Evolutionary conservation across 2,329 filamentous ascomycete species (phyloP), one percentile per base, ranked within the genome.

Genomic region (Fusarium sp.): DNA sequence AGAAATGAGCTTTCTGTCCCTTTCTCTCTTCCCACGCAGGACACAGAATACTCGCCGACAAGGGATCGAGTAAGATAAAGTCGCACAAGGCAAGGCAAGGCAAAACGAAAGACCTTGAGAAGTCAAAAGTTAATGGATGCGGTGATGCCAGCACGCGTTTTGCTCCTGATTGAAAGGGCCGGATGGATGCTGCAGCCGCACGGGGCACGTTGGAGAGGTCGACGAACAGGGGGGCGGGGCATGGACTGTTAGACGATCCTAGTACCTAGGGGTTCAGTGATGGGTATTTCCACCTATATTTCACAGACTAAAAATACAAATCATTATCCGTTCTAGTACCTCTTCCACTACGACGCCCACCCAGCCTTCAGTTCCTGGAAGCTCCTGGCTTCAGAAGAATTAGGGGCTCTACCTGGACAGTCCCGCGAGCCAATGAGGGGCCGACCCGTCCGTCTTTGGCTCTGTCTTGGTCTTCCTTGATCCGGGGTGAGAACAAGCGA

Each of bases 81-180:
- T 64, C 59, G 61, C 58, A 69, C 64, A 70, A 57, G 65, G 52
- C 62, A 73, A 57, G 61, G 40, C 66, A 73, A 69, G 60, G 57
- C 58, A 62, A 68, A 71, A 62, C 43, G 66, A 70, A 54, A 67
- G 56, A 59, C 59, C 71, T 73, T 68, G 53, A 51, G 55, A 43
- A 62, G 67, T 69, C 52, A 71, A 71, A 69, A 69, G 56, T 70
- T 70, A 71, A 54, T 57, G 60, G 63, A 71, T 72, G 70, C 71
- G 56, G 74, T 75, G 74, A 75, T 72, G 74, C 74, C 73, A 76
- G 74, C 74, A 76, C 74, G 72, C 74, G 72, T 75, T 76, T 75
- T 74, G 69, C 72, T 75, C 69, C 71, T 75, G 73, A 75, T 74
- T 72, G 65, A 75, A 72, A 70, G 59, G 68, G 69, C 70, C 62